These are phyloP conservation scores for Groenewaldozyma tartarivorans DNA, from an alignment of 805 yeast species.

Conservation along the genomic window DNA sequence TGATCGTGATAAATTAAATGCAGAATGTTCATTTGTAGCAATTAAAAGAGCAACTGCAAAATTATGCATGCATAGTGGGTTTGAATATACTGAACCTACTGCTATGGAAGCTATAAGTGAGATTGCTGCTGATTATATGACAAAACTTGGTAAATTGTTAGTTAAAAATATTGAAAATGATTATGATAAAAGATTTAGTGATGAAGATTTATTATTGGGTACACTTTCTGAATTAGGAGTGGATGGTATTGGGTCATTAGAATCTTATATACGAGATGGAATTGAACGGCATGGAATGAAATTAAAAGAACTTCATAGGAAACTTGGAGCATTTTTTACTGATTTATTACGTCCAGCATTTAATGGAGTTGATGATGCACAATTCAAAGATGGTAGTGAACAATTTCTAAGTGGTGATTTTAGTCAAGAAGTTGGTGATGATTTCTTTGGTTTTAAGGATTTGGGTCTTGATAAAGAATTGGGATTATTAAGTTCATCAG, in stretches of 20 bases:
- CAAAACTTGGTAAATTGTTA: slow-evolving; percentile 62
- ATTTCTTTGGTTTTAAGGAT: slow-evolving; percentile 94
- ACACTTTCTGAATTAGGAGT: slow-evolving; percentile 82
- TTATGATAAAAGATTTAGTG: slow-evolving; percentile 19
- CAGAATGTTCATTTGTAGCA: slow-evolving; percentile 54
- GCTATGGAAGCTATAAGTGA: slow-evolving; percentile 78
- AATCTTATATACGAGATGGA: slow-evolving; percentile 64
- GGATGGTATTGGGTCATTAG: slow-evolving; percentile 57
- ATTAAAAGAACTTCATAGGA: slow-evolving; percentile 55
- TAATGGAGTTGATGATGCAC: slow-evolving; percentile 57
- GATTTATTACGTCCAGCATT: slow-evolving; percentile 73
- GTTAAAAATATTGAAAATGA: slow-evolving; percentile 60
- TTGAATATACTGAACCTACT: slow-evolving; percentile 67
- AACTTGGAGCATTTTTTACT: slow-evolving; percentile 62
- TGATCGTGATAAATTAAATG: slow-evolving; percentile 53
- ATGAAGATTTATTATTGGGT: slow-evolving; percentile 45
- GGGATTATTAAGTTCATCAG: slow-evolving; percentile 70
- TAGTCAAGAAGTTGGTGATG: slow-evolving; percentile 89
- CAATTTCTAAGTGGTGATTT: slow-evolving; percentile 94
- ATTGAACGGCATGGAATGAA: slow-evolving; percentile 59
- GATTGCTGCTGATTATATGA: slow-evolving; percentile 70
- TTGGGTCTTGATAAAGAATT: slow-evolving; percentile 89
- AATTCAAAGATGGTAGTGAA: slow-evolving; percentile 83
- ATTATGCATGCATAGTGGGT: slow-evolving; percentile 84
- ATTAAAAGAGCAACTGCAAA: slow-evolving; percentile 65